phyloP scores from a whole-genome alignment of 2,329 filamentous ascomycete species.

The Moelleriella libera region DNA sequence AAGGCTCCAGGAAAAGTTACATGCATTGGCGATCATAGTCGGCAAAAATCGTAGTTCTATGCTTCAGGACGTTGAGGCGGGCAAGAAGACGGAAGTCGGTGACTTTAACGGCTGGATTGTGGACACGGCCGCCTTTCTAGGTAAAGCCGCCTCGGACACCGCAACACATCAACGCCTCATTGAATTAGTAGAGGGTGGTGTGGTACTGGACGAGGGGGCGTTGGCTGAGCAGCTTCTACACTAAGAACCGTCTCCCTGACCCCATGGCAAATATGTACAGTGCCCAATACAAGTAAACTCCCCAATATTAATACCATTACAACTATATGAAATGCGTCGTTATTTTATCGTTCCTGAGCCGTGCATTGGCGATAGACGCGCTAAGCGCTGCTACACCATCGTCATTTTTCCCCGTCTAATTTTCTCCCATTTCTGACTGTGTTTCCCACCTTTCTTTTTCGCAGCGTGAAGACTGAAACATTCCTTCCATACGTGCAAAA shows the following conservation, averaged over 20 bases:
- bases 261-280: not conserved
- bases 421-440: no score
- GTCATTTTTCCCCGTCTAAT: not conserved
- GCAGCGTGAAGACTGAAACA: no score
- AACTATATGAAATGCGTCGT: not conserved
- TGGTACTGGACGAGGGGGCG: slow-evolving; percentile 17
- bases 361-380: not conserved
- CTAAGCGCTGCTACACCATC: not conserved
- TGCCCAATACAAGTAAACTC: not conserved
- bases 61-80: slow-evolving; percentile 42
- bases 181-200: slow-evolving; percentile 24
- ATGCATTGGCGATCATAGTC: slow-evolving; percentile 32
- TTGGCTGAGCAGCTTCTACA: slow-evolving; percentile 13
- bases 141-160: slow-evolving; percentile 16
- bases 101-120: slow-evolving; percentile 48
- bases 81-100: slow-evolving; percentile 37
- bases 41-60: slow-evolving; percentile 44
- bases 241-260: not conserved
- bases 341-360: not conserved
- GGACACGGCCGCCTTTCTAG: slow-evolving; percentile 27
- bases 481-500: no score
- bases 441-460: no score
- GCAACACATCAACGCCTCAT: slow-evolving; percentile 26
- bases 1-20: slow-evolving; percentile 29
- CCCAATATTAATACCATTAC: not conserved